A percentile compares a stretch with the other conserved stretches of the same genome.
Conservation (phyloP, 495 filamentous ascomycete genomes). For the Filosporella fistucella region DNA sequence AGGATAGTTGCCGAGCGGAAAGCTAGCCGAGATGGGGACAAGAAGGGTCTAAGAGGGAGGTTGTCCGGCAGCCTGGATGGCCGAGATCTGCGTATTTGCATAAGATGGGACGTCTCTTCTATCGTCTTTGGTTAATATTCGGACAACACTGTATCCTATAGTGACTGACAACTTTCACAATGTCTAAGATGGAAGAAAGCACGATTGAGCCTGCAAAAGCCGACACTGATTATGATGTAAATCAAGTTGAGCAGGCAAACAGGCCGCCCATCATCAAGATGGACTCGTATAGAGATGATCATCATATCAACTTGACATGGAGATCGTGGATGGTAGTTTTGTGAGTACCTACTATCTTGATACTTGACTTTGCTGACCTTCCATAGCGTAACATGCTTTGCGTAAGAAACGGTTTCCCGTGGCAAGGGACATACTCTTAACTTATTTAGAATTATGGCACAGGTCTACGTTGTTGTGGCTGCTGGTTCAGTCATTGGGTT, state of each 20-base stretch:
- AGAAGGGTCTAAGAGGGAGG: too few species aligned
- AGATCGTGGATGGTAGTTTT: constrained; percentile 24
- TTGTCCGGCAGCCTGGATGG: too few species aligned
- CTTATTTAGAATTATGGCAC: constrained; percentile 34
- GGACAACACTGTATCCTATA: too few species aligned
- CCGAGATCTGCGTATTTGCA: too few species aligned
- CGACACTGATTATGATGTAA: not conserved
- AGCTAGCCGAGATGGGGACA: too few species aligned
- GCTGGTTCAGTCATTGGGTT: constrained; percentile 51
- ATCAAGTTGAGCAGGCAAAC: constrained; percentile 7
- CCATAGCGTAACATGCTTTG: constrained; percentile 20
- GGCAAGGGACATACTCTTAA: not conserved
- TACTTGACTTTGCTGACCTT: not conserved
- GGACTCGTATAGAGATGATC: constrained; percentile 16
- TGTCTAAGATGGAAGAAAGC: too few species aligned
- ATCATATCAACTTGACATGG: constrained; percentile 21
- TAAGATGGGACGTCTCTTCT: too few species aligned
- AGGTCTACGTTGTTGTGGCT: constrained; percentile 51
- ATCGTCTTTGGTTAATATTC: too few species aligned
- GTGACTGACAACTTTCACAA: too few species aligned
- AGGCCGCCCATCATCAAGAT: constrained; percentile 7
- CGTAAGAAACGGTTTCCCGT: constrained; percentile 3
- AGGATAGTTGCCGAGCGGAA: too few species aligned
- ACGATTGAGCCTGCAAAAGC: not conserved
- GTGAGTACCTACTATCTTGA: constrained; percentile 4